Evolutionary conservation across 2,329 filamentous ascomycete species (phyloP), one percentile per base, ranked within the genome.

Genomic region (Paraphoma sp.): DNA sequence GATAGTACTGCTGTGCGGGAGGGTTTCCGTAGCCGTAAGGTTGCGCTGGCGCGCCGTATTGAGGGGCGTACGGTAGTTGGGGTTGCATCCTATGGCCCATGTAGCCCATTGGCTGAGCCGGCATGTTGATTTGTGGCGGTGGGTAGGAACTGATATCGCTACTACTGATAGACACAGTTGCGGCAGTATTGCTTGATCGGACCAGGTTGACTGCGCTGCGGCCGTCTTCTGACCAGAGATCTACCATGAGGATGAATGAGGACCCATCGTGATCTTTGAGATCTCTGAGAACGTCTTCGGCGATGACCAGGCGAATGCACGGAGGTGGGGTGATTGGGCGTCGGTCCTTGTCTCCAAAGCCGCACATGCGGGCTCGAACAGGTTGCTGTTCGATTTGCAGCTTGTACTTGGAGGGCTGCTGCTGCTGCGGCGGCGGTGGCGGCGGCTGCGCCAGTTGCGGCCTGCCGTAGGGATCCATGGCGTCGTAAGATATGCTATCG

Each of bases 291-390:
- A 91, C 93, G 14, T 79, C 78, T 75, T 97, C 92, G 59, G 84
- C 87, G 49, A 98, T 89, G 40, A 95, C 83, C 11, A 98, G 85
- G 62, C 90, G 86, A 50, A 98, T 90, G 76, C 94, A 97, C 3
- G 95, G 94, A 18, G 95, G 95, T 12, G 95, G 94, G 29, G 95
- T 98, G 68, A 99, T 97, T 28, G 95, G 95, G 62, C 95, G 86
- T 63, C 95, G 91, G 77, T 99, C 95, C 91, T 98, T 99, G 81
- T 99, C 95, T 60, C 95, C 95, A 80, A 98, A 99, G 7, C 95
- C 95, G 80, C 95, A 99, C 95, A 98, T 98, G 59, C 95, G 91
- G 64, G 95, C 95, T 69, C 95, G 88, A 69, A 92, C 85, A 48
- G 95, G 95, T 77, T 98, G 93, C 80, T 99, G 95, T 64, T 91